Evolutionary conservation across 2,329 filamentous ascomycete species (phyloP).

Genomic region (Colletotrichum sp.): DNA sequence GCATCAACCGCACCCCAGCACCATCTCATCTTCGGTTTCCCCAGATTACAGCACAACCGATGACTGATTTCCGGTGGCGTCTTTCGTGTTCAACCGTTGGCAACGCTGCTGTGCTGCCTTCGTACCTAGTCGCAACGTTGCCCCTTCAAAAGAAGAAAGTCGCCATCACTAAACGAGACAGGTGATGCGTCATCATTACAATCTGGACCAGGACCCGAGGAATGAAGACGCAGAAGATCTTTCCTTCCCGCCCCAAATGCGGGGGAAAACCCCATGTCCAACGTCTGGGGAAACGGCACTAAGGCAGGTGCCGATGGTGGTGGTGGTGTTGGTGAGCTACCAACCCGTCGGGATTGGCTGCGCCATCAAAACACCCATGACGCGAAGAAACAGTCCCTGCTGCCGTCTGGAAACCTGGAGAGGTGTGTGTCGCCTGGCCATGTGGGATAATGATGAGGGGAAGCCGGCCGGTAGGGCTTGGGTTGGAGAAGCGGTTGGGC

Average conservation of each 20-base stretch:
- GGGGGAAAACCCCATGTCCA: not conserved
- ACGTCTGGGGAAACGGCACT: not conserved
- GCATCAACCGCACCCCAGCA: not conserved
- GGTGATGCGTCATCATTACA: not conserved
- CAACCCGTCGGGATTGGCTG: not conserved
- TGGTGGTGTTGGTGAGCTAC: not conserved
- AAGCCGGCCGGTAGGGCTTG: not conserved
- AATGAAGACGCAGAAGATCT: not conserved
- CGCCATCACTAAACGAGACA: not conserved
- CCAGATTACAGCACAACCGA: not conserved
- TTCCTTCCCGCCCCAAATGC: not conserved
- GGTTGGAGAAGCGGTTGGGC: not conserved
- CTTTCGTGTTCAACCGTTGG: not conserved
- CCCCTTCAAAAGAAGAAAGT: not conserved
- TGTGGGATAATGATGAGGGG: slow-evolving; percentile 14
- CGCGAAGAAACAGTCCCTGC: not conserved
- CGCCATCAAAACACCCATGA: not conserved
- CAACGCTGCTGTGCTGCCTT: not conserved
- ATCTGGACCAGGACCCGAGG: not conserved
- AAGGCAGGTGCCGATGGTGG: not conserved
- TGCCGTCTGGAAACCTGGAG: not conserved
- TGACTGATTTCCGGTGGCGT: not conserved
- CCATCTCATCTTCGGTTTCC: not conserved
- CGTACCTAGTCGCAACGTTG: no score
- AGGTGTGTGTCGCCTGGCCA: slow-evolving; percentile 11